Conservation (phyloP, 169 alveolate genomes). For the Perkinsus marinus region DNA sequence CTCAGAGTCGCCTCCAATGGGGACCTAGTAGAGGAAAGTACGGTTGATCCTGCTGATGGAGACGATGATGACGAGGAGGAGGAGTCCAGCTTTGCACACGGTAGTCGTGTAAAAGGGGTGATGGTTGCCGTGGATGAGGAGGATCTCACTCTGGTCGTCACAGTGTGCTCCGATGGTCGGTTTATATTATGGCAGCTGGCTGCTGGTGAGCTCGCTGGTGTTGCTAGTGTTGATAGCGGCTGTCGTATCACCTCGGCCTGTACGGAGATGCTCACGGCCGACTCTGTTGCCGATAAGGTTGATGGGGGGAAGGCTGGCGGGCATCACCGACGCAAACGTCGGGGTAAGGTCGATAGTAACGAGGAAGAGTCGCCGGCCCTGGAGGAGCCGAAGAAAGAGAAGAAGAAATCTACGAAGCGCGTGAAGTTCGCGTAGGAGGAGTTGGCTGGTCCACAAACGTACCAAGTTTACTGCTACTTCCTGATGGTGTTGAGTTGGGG, state of each 20-base stretch:
- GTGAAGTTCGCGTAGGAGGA: neutral
- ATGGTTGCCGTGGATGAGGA: neutral
- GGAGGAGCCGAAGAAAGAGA: neutral
- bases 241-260: neutral
- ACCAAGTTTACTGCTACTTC: neutral
- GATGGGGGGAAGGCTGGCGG: neutral
- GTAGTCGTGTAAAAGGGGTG: neutral
- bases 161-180: neutral
- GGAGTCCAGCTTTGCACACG: neutral
- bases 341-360: neutral
- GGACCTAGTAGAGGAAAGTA: neutral
- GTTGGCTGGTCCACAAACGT: neutral
- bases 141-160: neutral
- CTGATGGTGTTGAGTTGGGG: neutral
- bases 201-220: neutral
- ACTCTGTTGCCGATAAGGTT: neutral
- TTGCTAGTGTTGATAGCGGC: neutral
- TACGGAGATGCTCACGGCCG: neutral
- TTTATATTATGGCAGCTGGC: neutral
- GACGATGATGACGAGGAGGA: neutral
- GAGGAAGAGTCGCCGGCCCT: neutral
- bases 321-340: neutral
- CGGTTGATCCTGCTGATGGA: neutral
- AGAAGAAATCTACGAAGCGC: neutral
- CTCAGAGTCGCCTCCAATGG: neutral